These are phyloP conservation scores for Rubia tinctorum DNA, from an alignment of 305 asterid genomes.

Conservation along the genomic window DNA sequence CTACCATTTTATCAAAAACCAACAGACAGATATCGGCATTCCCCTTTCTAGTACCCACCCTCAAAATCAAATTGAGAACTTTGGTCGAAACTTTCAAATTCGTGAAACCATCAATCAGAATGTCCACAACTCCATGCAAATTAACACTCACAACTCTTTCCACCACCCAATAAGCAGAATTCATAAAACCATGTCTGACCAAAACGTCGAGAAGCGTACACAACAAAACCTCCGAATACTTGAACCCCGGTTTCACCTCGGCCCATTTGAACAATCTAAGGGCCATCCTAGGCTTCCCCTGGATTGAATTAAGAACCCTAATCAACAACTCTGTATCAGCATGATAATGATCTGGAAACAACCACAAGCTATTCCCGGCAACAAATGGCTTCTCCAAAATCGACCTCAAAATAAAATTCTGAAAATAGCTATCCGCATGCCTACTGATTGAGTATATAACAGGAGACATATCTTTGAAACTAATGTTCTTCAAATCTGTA, in stretches of 20 bases:
- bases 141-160: slow-evolving; percentile 47
- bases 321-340: slow-evolving; percentile 48
- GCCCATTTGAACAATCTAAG: slow-evolving; percentile 64
- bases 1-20: slow-evolving; percentile 54
- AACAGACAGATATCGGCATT: slow-evolving; percentile 40
- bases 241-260: slow-evolving; percentile 54
- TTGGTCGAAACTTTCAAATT: slow-evolving; percentile 32
- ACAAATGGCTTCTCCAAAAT: slow-evolving; percentile 37
- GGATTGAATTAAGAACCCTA: slow-evolving; percentile 44
- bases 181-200: slow-evolving; percentile 42
- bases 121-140: slow-evolving; percentile 41
- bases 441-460: slow-evolving; percentile 23
- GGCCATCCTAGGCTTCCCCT: slow-evolving; percentile 40
- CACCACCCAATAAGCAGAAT: slow-evolving; percentile 63
- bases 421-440: slow-evolving; percentile 27
- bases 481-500: slow-evolving; percentile 8
- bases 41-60: slow-evolving; percentile 46
- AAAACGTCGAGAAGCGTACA: slow-evolving; percentile 61
- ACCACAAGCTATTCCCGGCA: slow-evolving; percentile 36
- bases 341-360: slow-evolving; percentile 42
- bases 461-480: slow-evolving; percentile 18
- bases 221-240: slow-evolving; percentile 50
- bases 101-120: slow-evolving; percentile 48
- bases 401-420: slow-evolving; percentile 40
- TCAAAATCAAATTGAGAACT: slow-evolving; percentile 52